phyloP scores from a whole-genome alignment of 805 yeast genomes.

The Yarrowia bubula region DNA sequence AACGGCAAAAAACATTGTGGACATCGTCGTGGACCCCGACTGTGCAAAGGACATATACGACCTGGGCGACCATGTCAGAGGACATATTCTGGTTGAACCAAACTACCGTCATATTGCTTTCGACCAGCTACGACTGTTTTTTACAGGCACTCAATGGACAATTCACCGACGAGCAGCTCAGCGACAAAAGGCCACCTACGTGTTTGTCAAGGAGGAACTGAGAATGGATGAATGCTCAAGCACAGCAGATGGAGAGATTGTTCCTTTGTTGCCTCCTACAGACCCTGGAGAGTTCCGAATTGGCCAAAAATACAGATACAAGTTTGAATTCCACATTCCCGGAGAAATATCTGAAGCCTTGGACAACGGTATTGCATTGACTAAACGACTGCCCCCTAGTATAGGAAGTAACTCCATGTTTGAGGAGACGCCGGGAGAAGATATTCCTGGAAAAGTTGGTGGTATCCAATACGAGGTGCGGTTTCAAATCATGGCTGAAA shows the following conservation, averaged over 20 bases:
- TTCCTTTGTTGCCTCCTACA: not conserved
- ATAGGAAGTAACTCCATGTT: slow-evolving; percentile 21
- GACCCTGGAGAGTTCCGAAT: slow-evolving; percentile 5
- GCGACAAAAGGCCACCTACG: slow-evolving; percentile 17
- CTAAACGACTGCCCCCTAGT: not conserved
- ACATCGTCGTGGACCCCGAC: slow-evolving; percentile 16
- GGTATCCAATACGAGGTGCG: slow-evolving; percentile 17
- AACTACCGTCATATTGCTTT: slow-evolving; percentile 12
- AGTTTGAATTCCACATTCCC: slow-evolving; percentile 7
- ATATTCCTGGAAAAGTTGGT: slow-evolving; percentile 7
- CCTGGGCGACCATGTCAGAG: slow-evolving; percentile 10
- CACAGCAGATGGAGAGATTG: not conserved
- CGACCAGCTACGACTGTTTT: not conserved
- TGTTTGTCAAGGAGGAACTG: slow-evolving; percentile 19
- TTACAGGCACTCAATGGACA: slow-evolving; percentile 6
- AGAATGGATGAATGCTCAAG: not conserved
- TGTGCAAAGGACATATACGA: slow-evolving; percentile 8
- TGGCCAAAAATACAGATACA: slow-evolving; percentile 12
- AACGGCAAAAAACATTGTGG: slow-evolving; percentile 17
- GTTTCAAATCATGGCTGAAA: slow-evolving; percentile 18
- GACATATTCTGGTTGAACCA: slow-evolving; percentile 1
- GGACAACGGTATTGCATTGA: slow-evolving; percentile 12
- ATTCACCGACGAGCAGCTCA: slow-evolving; percentile 16
- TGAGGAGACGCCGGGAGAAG: slow-evolving; percentile 11
- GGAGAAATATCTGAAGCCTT: slow-evolving; percentile 5